Evolutionary conservation across 1,284 basidiomycete genomes (phyloP).

Genomic region (Papiliotrema nemorosa): DNA sequence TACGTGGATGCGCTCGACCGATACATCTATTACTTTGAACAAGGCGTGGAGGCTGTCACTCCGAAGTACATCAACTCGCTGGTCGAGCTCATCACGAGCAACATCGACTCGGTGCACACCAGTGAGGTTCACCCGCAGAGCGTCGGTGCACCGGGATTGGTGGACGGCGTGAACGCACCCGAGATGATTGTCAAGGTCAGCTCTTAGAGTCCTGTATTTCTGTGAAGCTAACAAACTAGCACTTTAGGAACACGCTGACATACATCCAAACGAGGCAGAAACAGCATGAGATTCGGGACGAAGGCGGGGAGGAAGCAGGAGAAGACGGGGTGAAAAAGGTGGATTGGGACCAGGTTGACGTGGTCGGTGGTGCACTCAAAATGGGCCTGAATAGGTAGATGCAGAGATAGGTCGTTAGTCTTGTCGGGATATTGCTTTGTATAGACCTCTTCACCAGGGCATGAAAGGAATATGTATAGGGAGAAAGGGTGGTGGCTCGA

Average conservation of each 20-base stretch:
- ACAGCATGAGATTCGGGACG: constrained; percentile 21
- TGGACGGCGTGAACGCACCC: constrained; percentile 84
- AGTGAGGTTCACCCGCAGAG: constrained; percentile 69
- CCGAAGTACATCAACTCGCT: constrained; percentile 92
- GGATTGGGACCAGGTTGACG: constrained; percentile 77
- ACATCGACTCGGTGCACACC: constrained; percentile 79
- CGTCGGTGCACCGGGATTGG: constrained; percentile 59
- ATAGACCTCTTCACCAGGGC: too few relatives aligned
- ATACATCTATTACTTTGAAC: constrained; percentile 91
- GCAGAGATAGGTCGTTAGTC: neutral
- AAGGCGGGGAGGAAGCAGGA: constrained; percentile 47
- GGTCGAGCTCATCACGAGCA: constrained; percentile 85
- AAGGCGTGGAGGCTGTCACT: constrained; percentile 81
- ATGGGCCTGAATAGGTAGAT: constrained; percentile 57
- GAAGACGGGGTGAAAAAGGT: constrained; percentile 50
- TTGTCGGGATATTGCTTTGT: neutral
- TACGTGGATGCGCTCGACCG: constrained; percentile 89
- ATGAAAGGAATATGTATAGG: too few relatives aligned
- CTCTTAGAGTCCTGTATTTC: neutral
- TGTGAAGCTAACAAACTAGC: constrained; percentile 48
- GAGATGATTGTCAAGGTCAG: constrained; percentile 68
- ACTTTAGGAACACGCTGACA: constrained; percentile 83
- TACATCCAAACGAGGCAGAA: constrained; percentile 61
- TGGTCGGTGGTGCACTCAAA: constrained; percentile 78
- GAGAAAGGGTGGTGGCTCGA: too few relatives aligned